Evolutionary conservation across 1,284 basidiomycete genomes (phyloP), one percentile per base, ranked within the genome.

Genomic region (Meira miltonrushii): DNA sequence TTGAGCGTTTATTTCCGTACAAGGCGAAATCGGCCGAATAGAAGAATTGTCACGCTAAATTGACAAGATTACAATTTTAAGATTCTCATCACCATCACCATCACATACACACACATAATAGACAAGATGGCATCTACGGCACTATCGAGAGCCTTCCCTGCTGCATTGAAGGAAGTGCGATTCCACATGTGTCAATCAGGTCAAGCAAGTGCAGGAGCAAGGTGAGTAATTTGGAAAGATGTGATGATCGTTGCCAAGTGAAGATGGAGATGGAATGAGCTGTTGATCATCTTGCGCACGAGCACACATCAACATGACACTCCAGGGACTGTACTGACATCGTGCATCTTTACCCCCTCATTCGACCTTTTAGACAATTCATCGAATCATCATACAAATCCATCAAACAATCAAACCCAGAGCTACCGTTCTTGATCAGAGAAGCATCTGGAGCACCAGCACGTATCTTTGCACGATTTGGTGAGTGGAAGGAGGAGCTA

Each of bases 131-230:
- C 73, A 17, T 68, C 72, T 54, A 65, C 64, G 47, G 64, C 67
- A 41, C 65, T 78, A 50, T 61, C 72, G 23, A 57, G 57, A 44
- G 75, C 72, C 2, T 54, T 78, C 25, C 75, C 75, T 2, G 62
- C 62, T 49, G 66, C 72, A 8, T 66, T 77, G 56, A 75, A 74
- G 66, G 76, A 78, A 59, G 64, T 78, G 8, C 66, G 76, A 25
- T 63, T 78, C 8, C 76, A 77, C 59, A 60, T 75, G 40, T 78
- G 73, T 58, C 76, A 77, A 62, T 65, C 62, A n/a, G 72, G 74
- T 38, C 62, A 67, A 46, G 66, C 61, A 7, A 71, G 68, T 15
- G 68, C 76, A 39, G 76, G 76, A 50, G 66, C 70, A 44, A 66
- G 75, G 75, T 77, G 61, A 61, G 75, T 68, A 11, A 33, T 4